Base-by-base conservation (phyloP, 495 filamentous ascomycete species). In the Aspergillus conjunctus region DNA sequence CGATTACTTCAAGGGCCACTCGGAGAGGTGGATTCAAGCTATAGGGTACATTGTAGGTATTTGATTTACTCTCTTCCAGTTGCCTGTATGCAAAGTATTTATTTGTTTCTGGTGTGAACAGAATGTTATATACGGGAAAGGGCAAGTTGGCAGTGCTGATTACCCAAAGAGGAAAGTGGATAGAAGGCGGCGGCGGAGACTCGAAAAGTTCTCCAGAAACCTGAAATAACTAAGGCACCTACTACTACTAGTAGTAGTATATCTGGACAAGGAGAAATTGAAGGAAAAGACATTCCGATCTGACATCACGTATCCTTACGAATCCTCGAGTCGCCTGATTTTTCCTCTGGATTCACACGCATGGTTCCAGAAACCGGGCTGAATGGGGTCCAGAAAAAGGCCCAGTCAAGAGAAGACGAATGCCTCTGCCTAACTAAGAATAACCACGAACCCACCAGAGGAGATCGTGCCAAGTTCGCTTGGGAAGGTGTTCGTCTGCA, bases 381-480 rank as follows among this genome's bases (percentile, higher is more conserved):
- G 44, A 22, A 48, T 21, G 44, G 20, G 20, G 17, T 22, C 7
- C 17, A 51, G 58, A 51, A 54, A 51, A 21, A 37, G 51, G 51
- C 20, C 58, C 58, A 60, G 58, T 54, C 51, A 60, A 39, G 30
- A 32, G 18, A 31, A 34, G 58, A 54, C 51, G 51, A 60, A 60
- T 54, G 51, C 58, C 58, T 60, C 58, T 60, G 58, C 58, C 58
- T 60, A 54, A 54, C 58, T 60, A 60, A 60, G 58, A 60, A 60
- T 60, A 60, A 60, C 58, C 44, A 54, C 58, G 52, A 54, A 60
- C 12, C 15, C 11, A 20, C 46, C 56, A 60, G 32, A 39, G n/a
- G 44, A 48, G 44, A 48, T 48, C 44, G 44, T 48, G 44, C 21
- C 10, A 4, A 21, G 7, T 46, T 46, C 15, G 3, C 20, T 46